Evolutionary conservation across 2,329 filamentous ascomycete species (phyloP), one percentile per base, ranked within the genome.

Genomic region (Lachnellula suecica): DNA sequence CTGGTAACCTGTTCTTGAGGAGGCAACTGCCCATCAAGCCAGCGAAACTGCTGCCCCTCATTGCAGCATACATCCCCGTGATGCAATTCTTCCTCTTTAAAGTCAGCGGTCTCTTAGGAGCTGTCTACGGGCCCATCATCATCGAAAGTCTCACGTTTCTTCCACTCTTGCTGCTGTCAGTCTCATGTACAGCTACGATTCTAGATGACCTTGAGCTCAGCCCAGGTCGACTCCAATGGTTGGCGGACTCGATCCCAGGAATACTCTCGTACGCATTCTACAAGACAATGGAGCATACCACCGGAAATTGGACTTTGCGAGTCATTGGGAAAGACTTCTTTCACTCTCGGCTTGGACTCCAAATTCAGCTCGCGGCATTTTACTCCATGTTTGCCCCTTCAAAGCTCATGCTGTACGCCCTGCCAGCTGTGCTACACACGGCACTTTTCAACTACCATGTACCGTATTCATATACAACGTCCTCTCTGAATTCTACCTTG

Each of bases 71-170:
- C 72, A 82, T 89, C 22, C 92, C 92, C 1, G 74, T 82, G 8
- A 70, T 87, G 15, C 91, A 97, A 67, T 87, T 81, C 65, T 77
- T 85, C 42, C 70, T 94, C n/a, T 87, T 86, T 65, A 74, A 78
- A 49, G 74, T 81, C 66, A 95, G 89, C 70, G 77, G 74, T 4
- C 62, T 71, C 8, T 71, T 96, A 19, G 89, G 89, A 1, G 83
- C 85, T 15, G 73, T 79, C 7, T 81, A 81, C 65, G 94, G 93
- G 0, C 92, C 94, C 1, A 65, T 91, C 6, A 67, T 90, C 49
- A 92, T 87, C 0, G 91, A 96, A 67, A 67, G 76, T 1, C 64
- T 91, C 27, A 92, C 89, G 1, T 82, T 91, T 63, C 83, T 88
- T 49, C 88, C 88, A 1, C 67, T 91, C 24, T 70, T 87, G 10